Base-by-base conservation (phyloP, 352 stramenopile species). In the Pythium sp. region DNA sequence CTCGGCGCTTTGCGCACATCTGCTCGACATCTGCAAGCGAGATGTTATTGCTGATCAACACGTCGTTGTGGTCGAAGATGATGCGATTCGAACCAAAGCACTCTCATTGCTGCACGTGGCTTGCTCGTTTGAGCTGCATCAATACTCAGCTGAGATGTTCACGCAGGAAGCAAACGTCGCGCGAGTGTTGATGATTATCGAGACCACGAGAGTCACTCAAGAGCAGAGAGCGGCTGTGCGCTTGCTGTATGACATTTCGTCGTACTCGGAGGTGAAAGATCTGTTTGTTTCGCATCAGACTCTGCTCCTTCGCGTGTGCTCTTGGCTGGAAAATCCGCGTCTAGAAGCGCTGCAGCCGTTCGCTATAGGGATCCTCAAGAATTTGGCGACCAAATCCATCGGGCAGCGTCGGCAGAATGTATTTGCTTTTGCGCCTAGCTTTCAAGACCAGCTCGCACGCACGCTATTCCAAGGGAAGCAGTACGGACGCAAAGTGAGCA, bases 381-480 rank as follows among this genome's bases (percentile, higher is more conserved):
- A 69, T 5, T 47, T 72, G 34, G 62, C 41, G 20, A 72, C 62
- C 3, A 72, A 72, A 18, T 69, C 67, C 2, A 7, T 57, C 6
- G 24, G 46, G 2, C 53, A 65, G 32, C 57, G 51, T 3, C 61
- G 56, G 1, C 61, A 70, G 49, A 70, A 43, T 24, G 18, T 72
- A 1, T 72, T 72, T 12, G n/a, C 24, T 32, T 81, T 81, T 51
- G 57, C 47, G 2, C 70, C 70, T 14, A 81, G 49, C 38, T 58
- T 73, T 11, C 73, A 81, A 18, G 67, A 76, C 22, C 75, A 81
- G 20, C 72, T 81, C 22, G 70, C 75, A n/a, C 70, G 69, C 3
- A 72, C 65, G 49, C 51, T 81, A 8, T 76, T 79, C 59, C 67
- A 72, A 14, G 75, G 61, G 2, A 70, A 53, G 20, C 57, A 63